Conservation (phyloP, 352 stramenopile genomes). For the Blastocystis sp. region DNA sequence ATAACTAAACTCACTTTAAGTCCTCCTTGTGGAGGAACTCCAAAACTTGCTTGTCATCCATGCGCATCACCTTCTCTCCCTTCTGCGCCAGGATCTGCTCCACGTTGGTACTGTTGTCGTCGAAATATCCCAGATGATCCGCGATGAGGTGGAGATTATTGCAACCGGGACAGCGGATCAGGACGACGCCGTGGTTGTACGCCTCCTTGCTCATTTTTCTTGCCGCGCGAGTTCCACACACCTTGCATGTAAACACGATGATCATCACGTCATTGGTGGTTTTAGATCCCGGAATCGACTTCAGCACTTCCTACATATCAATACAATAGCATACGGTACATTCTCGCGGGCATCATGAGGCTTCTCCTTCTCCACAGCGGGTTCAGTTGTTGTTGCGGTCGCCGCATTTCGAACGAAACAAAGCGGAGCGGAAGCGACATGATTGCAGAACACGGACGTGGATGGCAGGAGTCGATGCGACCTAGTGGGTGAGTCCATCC, state of each 20-base stretch:
- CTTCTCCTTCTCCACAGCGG: background rate
- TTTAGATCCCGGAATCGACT: conserved; percentile 66
- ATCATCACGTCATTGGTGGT: conserved; percentile 82
- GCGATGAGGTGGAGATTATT: conserved; percentile 95
- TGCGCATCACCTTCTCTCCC: conserved; percentile 51
- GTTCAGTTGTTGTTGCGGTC: background rate
- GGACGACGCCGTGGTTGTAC: conserved; percentile 90
- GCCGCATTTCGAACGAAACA: background rate
- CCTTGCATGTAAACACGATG: conserved; percentile 92
- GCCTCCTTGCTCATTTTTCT: conserved; percentile 84
- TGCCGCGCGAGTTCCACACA: conserved; percentile 87
- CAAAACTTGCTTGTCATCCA: conserved; percentile 54
- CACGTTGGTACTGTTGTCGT: conserved; percentile 74
- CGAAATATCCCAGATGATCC: conserved; percentile 80
- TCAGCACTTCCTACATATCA: conserved; percentile 42
- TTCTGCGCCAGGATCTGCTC: conserved; percentile 56
- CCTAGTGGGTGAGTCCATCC: background rate
- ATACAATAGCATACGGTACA: background rate
- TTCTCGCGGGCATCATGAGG: conserved; percentile 2
- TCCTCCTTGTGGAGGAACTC: conserved; percentile 55
- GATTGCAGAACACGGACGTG: background rate
- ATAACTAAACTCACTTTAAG: conserved; percentile 18
- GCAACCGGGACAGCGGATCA: conserved; percentile 88
- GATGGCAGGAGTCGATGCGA: background rate
- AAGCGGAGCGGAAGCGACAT: background rate